Conservation (phyloP, 2,329 filamentous ascomycete genomes). For the Fusarium pseudoanthophilum region DNA sequence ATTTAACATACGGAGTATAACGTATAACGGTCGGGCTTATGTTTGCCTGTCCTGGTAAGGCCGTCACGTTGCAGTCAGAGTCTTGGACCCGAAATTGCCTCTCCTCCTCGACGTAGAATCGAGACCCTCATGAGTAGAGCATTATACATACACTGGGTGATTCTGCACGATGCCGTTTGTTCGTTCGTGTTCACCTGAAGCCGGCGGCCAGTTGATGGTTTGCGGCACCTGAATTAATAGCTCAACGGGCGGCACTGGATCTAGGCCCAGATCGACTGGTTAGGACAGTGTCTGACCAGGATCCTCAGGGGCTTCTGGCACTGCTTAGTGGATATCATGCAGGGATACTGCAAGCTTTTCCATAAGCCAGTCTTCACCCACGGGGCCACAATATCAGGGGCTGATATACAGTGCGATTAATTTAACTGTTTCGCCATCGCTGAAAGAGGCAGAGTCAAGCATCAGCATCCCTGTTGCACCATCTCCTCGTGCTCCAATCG, state of each 20-base stretch:
- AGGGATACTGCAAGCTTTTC: slow-evolving; percentile 16
- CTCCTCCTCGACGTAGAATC: neutral
- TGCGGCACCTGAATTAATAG: slow-evolving; percentile 30
- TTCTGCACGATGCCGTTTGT: slow-evolving; percentile 11
- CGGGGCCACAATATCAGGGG: slow-evolving; percentile 34
- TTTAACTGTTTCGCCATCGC: slow-evolving; percentile 43
- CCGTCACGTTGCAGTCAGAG: neutral
- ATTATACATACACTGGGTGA: neutral
- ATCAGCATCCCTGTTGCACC: slow-evolving; percentile 36
- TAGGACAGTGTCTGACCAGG: slow-evolving; percentile 23
- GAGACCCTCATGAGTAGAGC: neutral
- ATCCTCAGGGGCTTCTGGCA: slow-evolving; percentile 30
- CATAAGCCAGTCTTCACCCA: slow-evolving; percentile 5
- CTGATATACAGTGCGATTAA: slow-evolving; percentile 29
- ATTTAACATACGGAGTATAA: neutral
- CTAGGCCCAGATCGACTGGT: neutral
- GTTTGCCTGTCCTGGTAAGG: neutral
- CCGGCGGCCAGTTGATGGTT: slow-evolving; percentile 29
- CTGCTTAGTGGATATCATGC: slow-evolving; percentile 24
- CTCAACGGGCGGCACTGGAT: neutral
- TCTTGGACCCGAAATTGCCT: neutral
- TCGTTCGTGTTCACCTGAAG: slow-evolving; percentile 42
- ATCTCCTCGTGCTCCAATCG: slow-evolving; percentile 37
- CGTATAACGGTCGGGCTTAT: neutral
- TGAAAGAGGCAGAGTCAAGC: slow-evolving; percentile 34